Conservation (phyloP, 2,329 filamentous ascomycete species). For the Aureobasidium sp. region DNA sequence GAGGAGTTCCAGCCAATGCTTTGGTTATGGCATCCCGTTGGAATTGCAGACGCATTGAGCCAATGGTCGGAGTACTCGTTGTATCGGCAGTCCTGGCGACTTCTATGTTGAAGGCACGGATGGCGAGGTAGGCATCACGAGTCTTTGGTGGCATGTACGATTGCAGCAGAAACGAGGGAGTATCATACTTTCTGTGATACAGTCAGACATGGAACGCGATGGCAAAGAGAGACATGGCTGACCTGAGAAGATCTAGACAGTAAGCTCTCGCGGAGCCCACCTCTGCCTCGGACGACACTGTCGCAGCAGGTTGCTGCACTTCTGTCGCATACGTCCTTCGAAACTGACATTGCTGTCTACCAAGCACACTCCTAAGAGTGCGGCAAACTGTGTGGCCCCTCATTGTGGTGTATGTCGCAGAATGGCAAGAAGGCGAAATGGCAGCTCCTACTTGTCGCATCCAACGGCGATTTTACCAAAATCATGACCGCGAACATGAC, state of each 20-base stretch:
- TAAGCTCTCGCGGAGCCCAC: conserved; percentile 50
- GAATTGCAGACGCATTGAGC: conserved; percentile 85
- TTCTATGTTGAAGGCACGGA: conserved; percentile 89
- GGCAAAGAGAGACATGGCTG: conserved; percentile 17
- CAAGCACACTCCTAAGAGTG: background rate
- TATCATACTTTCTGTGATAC: conserved; percentile 67
- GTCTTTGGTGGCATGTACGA: conserved; percentile 72
- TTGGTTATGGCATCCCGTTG: conserved; percentile 81
- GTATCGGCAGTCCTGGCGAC: conserved; percentile 83
- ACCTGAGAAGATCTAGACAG: conserved; percentile 54
- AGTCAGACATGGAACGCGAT: background rate
- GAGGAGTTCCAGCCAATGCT: conserved; percentile 69
- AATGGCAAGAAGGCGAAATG: background rate
- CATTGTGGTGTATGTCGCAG: background rate
- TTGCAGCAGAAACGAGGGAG: conserved; percentile 77
- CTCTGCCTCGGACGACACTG: conserved; percentile 33
- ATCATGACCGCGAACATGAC: conserved; percentile 6
- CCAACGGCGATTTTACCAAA: background rate
- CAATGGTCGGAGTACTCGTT: conserved; percentile 80
- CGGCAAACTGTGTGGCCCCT: background rate
- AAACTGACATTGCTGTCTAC: background rate
- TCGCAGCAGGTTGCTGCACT: conserved; percentile 20
- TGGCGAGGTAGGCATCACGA: conserved; percentile 78
- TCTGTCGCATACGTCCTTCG: conserved; percentile 13
- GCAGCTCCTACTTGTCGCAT: background rate